phyloP scores from a whole-genome alignment of 306 rosid genomes.

The Oemleria cerasiformis region DNA sequence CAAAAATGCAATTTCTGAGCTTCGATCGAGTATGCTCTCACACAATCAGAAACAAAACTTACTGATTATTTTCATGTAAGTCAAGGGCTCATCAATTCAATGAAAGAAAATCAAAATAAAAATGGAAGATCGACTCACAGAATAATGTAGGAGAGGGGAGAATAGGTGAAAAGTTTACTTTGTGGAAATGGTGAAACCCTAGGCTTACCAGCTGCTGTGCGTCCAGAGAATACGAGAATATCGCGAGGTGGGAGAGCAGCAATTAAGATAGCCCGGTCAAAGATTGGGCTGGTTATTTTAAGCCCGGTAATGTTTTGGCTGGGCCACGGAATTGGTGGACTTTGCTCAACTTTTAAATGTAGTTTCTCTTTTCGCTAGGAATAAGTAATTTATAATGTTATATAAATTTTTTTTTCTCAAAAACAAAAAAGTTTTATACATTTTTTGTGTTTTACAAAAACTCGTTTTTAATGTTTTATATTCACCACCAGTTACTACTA shows the following conservation, averaged over 20 bases:
- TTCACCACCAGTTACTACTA: too few relatives aligned
- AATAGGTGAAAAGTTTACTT: conserved; percentile 13
- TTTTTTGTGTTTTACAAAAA: too few relatives aligned
- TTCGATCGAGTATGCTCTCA: not conserved
- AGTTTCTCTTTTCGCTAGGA: too few relatives aligned
- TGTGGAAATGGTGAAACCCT: conserved; percentile 14
- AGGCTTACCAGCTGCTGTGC: not conserved
- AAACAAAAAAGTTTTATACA: too few relatives aligned
- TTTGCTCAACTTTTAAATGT: not conserved
- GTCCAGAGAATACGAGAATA: not conserved
- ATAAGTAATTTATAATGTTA: too few relatives aligned
- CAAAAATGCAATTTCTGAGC: not conserved
- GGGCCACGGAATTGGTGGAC: not conserved
- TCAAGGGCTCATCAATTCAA: not conserved
- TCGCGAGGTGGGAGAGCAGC: not conserved
- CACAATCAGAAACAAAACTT: not conserved
- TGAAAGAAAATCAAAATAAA: not conserved
- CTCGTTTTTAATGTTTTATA: too few relatives aligned
- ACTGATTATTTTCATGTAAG: not conserved
- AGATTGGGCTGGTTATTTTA: not conserved
- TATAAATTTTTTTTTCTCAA: too few relatives aligned
- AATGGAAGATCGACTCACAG: not conserved
- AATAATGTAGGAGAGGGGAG: conserved; percentile 1
- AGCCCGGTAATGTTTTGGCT: not conserved
- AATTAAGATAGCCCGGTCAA: not conserved